Conservation (phyloP, 306 rosid genomes). For the Casuarina glauca region DNA sequence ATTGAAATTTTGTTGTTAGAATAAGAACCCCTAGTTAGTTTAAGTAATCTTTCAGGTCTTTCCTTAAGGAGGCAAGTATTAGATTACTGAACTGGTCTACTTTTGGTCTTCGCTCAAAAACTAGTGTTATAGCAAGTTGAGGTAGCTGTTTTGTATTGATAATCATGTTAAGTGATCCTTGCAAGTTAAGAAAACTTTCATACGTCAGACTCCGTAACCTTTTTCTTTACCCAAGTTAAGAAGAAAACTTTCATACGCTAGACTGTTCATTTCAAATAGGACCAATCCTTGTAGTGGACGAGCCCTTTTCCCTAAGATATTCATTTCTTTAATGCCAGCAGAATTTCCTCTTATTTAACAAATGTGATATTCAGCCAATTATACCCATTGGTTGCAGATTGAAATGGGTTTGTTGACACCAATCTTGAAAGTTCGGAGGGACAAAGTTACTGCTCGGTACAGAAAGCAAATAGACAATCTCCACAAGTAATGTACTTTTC, state of each 20-base stretch:
- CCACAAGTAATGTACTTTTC: constrained; percentile 41
- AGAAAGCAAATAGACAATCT: constrained; percentile 66
- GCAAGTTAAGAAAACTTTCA: constrained; percentile 44
- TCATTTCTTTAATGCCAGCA: neutral
- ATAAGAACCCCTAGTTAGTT: neutral
- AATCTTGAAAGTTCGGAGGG: constrained; percentile 86
- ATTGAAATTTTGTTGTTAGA: neutral
- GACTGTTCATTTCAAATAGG: constrained; percentile 80
- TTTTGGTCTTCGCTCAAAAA: neutral
- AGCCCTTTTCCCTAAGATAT: constrained; percentile 76
- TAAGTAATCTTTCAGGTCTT: neutral
- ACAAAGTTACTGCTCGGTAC: constrained; percentile 56
- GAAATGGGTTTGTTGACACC: constrained; percentile 89
- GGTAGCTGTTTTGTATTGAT: constrained; percentile 34
- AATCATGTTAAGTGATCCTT: neutral
- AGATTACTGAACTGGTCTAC: neutral
- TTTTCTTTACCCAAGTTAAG: too few species aligned
- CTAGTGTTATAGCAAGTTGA: constrained; percentile 17
- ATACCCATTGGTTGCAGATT: constrained; percentile 51
- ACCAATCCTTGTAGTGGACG: constrained; percentile 73
- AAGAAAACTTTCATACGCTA: constrained; percentile 40
- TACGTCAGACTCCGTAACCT: too few species aligned
- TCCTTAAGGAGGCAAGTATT: neutral
- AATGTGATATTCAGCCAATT: constrained; percentile 22
- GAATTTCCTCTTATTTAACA: constrained; percentile 3